Evolutionary conservation across 2,329 filamentous ascomycete genomes (phyloP), one percentile per base, ranked within the genome.

Genomic region (Botrytis deweyae): DNA sequence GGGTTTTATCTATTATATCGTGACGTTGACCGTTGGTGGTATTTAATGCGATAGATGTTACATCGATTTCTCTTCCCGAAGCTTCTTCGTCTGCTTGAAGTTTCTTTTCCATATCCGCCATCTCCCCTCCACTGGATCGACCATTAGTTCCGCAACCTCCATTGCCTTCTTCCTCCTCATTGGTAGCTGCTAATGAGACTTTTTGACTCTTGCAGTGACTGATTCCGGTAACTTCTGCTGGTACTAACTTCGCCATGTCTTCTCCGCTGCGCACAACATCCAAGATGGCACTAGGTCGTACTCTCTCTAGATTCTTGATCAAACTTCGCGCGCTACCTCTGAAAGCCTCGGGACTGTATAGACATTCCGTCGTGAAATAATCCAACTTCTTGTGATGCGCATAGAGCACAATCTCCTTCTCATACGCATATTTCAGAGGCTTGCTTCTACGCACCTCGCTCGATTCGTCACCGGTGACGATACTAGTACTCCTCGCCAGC

Each of bases 341-440:
- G 81, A 99, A 99, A 3, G 96, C 96, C 83, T 99, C 96, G 0
- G 96, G 96, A 72, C 94, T 97, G 85, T 99, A 99, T 75, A 99
- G 94, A 85, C 96, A 99, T 84, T 99, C 96, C 0, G 96, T 99
- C 80, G 91, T 97, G 84, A 99, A 99, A 84, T 99, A 99, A 81
- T 98, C 95, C 76, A 99, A 87, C 82, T 95, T 95, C 83, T 96
- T 97, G 85, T 99, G 94, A 81, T 98, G 93, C 8, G 96, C 96
- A 81, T 99, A 99, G 9, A 99, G 87, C 29, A 99, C 96, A 78
- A 99, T 99, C 82, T 99, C 96, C 84, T 99, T 99, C 82, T 99
- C 96, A 81, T 98, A 99, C 1, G 95, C 95, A 82, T 98, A 99
- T 83, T 99, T 98, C 64, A 99, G 87, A 22, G 96, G 96, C 84